A percentile compares a stretch with the other conserved stretches of the same genome.
Conservation (phyloP, 2,329 filamentous ascomycete genomes). For the Chaetomiaceae sp. region DNA sequence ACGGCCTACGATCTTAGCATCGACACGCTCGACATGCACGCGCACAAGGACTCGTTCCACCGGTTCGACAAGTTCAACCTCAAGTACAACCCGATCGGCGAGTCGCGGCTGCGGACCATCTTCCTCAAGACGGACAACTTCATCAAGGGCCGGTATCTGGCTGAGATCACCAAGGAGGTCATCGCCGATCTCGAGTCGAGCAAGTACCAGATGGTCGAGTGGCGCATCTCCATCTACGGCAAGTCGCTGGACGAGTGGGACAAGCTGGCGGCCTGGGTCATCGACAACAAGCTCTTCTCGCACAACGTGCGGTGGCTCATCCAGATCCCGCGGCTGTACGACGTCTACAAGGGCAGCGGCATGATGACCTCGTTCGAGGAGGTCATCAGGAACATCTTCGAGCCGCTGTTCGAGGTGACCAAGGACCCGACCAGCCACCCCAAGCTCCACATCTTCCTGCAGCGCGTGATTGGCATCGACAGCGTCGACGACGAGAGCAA, state of each 20-base stretch:
- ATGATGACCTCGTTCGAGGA: slow-evolving; percentile 88
- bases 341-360: slow-evolving; percentile 87
- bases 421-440: slow-evolving; percentile 80
- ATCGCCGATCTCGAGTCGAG: slow-evolving; percentile 95
- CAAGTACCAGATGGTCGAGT: slow-evolving; percentile 99
- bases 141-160: slow-evolving; percentile 90
- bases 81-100: slow-evolving; percentile 96
- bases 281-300: slow-evolving; percentile 96
- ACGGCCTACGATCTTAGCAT: slow-evolving; percentile 98
- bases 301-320: slow-evolving; percentile 97
- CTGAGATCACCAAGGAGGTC: slow-evolving; percentile 97
- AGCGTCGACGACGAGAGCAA: slow-evolving; percentile 99
- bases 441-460: slow-evolving; percentile 90
- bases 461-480: slow-evolving; percentile 94
- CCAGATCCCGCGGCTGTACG: slow-evolving; percentile 88
- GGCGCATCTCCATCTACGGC: slow-evolving; percentile 97
- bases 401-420: slow-evolving; percentile 91
- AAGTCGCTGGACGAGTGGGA: slow-evolving; percentile 93
- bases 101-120: slow-evolving; percentile 93
- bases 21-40: slow-evolving; percentile 98
- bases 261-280: slow-evolving; percentile 92
- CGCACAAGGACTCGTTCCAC: slow-evolving; percentile 96
- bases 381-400: slow-evolving; percentile 85
- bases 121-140: slow-evolving; percentile 99
- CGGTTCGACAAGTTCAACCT: slow-evolving; percentile 99